These are phyloP conservation scores for Scedosporium apiospermum DNA, from an alignment of 2,329 filamentous ascomycete genomes.

Conservation along the genomic window DNA sequence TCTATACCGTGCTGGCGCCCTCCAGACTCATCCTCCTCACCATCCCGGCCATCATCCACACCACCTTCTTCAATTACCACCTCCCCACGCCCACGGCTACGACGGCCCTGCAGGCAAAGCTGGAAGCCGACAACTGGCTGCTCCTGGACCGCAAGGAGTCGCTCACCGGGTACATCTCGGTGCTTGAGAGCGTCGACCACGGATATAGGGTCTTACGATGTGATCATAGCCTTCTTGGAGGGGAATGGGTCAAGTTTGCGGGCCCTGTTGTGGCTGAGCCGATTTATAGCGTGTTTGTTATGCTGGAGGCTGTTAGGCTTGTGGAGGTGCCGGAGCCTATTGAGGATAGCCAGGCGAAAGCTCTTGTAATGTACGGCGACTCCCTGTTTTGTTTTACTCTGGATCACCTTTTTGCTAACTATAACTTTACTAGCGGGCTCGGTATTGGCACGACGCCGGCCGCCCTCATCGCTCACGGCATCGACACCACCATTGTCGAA, in stretches of 20 bases:
- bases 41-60: slow-evolving; percentile 65
- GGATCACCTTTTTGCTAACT: not conserved
- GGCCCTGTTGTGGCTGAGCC: slow-evolving; percentile 62
- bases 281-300: slow-evolving; percentile 92
- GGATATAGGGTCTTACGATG: slow-evolving; percentile 79
- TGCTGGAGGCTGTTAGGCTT: slow-evolving; percentile 84
- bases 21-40: slow-evolving; percentile 58
- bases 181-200: slow-evolving; percentile 63
- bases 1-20: slow-evolving; percentile 58
- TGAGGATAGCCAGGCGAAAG: slow-evolving; percentile 59
- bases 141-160: slow-evolving; percentile 79
- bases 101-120: slow-evolving; percentile 52
- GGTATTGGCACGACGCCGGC: slow-evolving; percentile 88
- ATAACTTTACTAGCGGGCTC: slow-evolving; percentile 51
- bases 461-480: slow-evolving; percentile 76
- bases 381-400: not conserved
- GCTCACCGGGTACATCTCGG: slow-evolving; percentile 83
- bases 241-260: slow-evolving; percentile 65
- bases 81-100: slow-evolving; percentile 52
- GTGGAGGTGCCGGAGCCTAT: slow-evolving; percentile 49
- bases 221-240: slow-evolving; percentile 88
- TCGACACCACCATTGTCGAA: slow-evolving; percentile 89
- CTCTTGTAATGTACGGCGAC: slow-evolving; percentile 68
- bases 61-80: slow-evolving; percentile 65
- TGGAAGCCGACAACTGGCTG: slow-evolving; percentile 59